phyloP scores from a whole-genome alignment of 208 protist species.

The Crithidia sp. region DNA sequence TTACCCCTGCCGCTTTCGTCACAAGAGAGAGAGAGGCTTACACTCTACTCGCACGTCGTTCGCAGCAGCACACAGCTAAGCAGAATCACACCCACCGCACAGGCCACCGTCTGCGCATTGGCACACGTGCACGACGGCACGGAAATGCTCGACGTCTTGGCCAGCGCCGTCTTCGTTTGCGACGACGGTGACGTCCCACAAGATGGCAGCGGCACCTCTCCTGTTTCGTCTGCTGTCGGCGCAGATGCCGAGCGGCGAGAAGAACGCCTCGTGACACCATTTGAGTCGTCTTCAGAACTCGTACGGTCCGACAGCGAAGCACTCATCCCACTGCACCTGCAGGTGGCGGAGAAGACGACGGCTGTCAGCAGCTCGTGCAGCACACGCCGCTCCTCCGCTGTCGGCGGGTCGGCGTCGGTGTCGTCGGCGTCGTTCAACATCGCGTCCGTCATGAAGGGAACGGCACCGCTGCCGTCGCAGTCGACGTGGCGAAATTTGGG shows the following conservation, averaged over 20 bases:
- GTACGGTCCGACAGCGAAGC: neutral
- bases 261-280: neutral
- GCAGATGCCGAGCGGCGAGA: neutral
- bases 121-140: neutral
- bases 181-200: too few species aligned
- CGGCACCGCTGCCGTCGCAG: neutral
- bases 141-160: neutral
- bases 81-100: constrained; percentile 17
- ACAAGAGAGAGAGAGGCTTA: neutral
- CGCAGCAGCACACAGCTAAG: constrained; percentile 17
- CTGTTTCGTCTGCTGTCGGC: neutral
- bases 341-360: constrained; percentile 15
- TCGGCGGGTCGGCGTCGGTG: neutral
- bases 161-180: neutral
- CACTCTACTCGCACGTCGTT: neutral
- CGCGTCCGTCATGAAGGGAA: neutral
- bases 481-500: neutral
- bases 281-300: neutral
- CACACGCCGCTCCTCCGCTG: constrained; percentile 17
- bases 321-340: neutral
- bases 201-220: too few species aligned
- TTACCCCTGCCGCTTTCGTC: too few species aligned
- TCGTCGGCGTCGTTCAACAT: neutral
- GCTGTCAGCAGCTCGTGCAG: constrained; percentile 28
- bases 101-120: constrained; percentile 17